These are phyloP conservation scores for Calonectria hongkongensis DNA, from an alignment of 2,329 filamentous ascomycete genomes.

Conservation along the genomic window DNA sequence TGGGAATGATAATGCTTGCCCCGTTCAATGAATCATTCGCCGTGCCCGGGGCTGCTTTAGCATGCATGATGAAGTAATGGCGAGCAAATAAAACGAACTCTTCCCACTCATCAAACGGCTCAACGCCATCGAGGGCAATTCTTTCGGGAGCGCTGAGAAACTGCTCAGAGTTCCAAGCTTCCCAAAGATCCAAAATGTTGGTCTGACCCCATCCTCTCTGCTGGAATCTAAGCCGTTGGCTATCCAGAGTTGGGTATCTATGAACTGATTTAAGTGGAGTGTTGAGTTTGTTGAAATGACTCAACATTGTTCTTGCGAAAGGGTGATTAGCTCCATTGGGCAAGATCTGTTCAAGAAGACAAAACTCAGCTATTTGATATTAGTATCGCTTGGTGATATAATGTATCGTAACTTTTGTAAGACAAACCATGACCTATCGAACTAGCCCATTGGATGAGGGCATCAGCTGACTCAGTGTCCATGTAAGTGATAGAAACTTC, in stretches of 20 bases:
- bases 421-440: slow-evolving; percentile 78
- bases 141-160: slow-evolving; percentile 80
- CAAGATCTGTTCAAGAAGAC: slow-evolving; percentile 89
- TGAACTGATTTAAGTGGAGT: slow-evolving; percentile 85
- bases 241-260: slow-evolving; percentile 78
- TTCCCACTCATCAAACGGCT: slow-evolving; percentile 97
- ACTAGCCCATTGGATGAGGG: slow-evolving; percentile 86
- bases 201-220: slow-evolving; percentile 80
- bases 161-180: slow-evolving; percentile 82
- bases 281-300: slow-evolving; percentile 87
- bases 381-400: slow-evolving; percentile 38
- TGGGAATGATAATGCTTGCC: background rate
- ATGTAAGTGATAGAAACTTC: slow-evolving; percentile 96
- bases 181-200: slow-evolving; percentile 83
- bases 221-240: slow-evolving; percentile 82
- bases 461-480: slow-evolving; percentile 83
- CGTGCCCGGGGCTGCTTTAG: slow-evolving; percentile 57
- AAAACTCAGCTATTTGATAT: slow-evolving; percentile 78
- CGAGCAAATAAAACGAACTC: slow-evolving; percentile 90
- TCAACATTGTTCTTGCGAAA: slow-evolving; percentile 90
- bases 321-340: slow-evolving; percentile 86
- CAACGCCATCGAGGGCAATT: slow-evolving; percentile 78
- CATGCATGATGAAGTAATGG: slow-evolving; percentile 88
- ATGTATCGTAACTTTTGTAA: background rate
- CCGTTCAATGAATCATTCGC: slow-evolving; percentile 13